Base-by-base conservation (phyloP, 305 asterid species). In the Fraxinus ornus region DNA sequence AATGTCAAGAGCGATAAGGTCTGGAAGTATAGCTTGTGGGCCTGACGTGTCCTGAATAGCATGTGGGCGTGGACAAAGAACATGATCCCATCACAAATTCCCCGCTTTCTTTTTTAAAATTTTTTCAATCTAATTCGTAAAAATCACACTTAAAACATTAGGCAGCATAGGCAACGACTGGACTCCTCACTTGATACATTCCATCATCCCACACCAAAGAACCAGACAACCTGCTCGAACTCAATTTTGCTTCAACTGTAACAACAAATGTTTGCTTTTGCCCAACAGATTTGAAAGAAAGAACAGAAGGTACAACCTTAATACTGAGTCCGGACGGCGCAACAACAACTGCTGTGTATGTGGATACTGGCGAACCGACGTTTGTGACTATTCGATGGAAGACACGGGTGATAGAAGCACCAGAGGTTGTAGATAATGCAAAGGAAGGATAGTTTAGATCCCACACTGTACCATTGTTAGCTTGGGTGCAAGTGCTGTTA, bases 371-470 rank as follows among this genome's bases (percentile, higher is more conserved):
- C 15, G 91, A 84, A 5, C 97, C 95, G 64, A 92, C 93, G 2
- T 91, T 92, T 7, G 95, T 92, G 7, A 92, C 90, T 0, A 88
- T 88, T 60, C 95, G 86, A 76, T 81, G 87, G 19, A 49, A 49
- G 60, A 15, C 60, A 17, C 0, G 7, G 60, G 60, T 49, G 21
- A 49, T n/a, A 2, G 81, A 79, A 10, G 57, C 60, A 19, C 86
- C 83, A 0, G 80, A 4, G 12, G 49, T 0, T 32, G 71, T 85
- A 4, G 91, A 87, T 37, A 90, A 74, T 0, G 88, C 24, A 77
- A 92, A 91, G 0, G 95, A 91, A 0, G 95, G 94, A 12, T 91
- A 90, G 79, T 93, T 93, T 44, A 91, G 86, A 82, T 89, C 92
- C 89, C 89, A 84, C 41, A 86, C 93, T 0, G 89, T 87, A 19